These are phyloP conservation scores for Colletotrichum incanum DNA, from an alignment of 2,329 filamentous ascomycete genomes.

Conservation along the genomic window DNA sequence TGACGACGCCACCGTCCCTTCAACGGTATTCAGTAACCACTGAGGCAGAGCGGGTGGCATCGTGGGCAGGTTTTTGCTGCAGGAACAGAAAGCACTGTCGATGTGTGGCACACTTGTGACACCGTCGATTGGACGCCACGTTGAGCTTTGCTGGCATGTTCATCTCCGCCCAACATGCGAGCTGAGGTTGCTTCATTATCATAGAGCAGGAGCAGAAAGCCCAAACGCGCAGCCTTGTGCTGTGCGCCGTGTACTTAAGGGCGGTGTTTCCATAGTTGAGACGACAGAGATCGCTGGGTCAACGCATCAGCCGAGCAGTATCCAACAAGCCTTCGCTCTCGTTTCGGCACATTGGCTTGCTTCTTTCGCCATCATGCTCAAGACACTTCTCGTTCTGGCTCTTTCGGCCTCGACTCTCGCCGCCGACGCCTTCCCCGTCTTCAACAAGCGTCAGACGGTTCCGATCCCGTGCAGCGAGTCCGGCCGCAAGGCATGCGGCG, in stretches of 20 bases:
- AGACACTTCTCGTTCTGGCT: slow-evolving; percentile 45
- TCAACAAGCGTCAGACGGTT: slow-evolving; percentile 45
- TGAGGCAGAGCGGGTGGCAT: background rate
- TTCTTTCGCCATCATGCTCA: slow-evolving; percentile 47
- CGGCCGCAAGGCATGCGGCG: slow-evolving; percentile 49
- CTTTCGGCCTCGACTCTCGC: slow-evolving; percentile 46
- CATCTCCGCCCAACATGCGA: slow-evolving; percentile 17
- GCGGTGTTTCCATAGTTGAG: background rate
- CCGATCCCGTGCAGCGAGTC: slow-evolving; percentile 46
- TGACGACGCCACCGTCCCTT: slow-evolving; percentile 13
- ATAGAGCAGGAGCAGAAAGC: background rate
- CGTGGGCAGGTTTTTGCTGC: slow-evolving; percentile 4
- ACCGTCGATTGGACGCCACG: slow-evolving; percentile 24
- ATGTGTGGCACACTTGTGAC: background rate
- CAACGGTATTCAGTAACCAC: background rate
- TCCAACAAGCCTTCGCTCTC: background rate
- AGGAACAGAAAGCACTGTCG: background rate
- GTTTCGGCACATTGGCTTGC: slow-evolving; percentile 4
- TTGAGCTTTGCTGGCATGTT: background rate
- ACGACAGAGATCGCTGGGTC: background rate
- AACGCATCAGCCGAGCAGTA: background rate
- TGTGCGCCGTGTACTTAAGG: background rate
- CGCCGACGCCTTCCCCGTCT: slow-evolving; percentile 37
- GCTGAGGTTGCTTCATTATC: background rate
- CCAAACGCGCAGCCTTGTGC: slow-evolving; percentile 3